Conservation (phyloP, 192 early-diverging fungal genomes). For the Mortierella claussenii region DNA sequence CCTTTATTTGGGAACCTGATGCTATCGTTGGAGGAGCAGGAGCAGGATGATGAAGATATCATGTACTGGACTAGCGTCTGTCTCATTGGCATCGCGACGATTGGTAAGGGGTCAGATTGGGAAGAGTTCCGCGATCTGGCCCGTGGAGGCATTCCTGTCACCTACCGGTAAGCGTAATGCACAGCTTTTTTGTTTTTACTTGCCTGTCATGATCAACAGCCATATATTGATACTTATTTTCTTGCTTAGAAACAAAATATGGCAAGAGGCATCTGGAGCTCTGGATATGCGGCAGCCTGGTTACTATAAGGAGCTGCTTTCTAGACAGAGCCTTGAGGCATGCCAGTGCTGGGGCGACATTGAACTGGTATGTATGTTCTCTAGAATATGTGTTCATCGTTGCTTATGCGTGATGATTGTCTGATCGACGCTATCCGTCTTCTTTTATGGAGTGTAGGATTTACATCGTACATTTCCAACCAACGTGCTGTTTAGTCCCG, state of each 20-base stretch:
- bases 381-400: background rate
- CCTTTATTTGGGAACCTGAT: constrained; percentile 47
- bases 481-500: constrained; percentile 47
- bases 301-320: constrained; percentile 36
- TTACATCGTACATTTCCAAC: constrained; percentile 50
- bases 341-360: constrained; percentile 49
- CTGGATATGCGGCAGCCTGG: constrained; percentile 41
- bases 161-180: constrained; percentile 20
- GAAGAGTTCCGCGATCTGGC: constrained; percentile 46
- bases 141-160: constrained; percentile 49
- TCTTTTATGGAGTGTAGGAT: constrained; percentile 24
- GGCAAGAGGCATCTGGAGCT: constrained; percentile 47
- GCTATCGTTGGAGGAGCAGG: constrained; percentile 16
- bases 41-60: constrained; percentile 45
- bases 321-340: constrained; percentile 17
- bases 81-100: constrained; percentile 49
- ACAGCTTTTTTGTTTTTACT: background rate
- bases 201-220: background rate
- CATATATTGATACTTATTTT: background rate
- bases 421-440: no score
- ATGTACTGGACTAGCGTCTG: constrained; percentile 51
- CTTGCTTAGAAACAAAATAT: constrained; percentile 41
- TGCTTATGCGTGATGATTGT: no score
- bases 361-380: constrained; percentile 22
- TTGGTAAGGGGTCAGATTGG: constrained; percentile 48